These are phyloP conservation scores for Gossypium herbaceum DNA, from an alignment of 345 rosid genomes.

Conservation along the genomic window DNA sequence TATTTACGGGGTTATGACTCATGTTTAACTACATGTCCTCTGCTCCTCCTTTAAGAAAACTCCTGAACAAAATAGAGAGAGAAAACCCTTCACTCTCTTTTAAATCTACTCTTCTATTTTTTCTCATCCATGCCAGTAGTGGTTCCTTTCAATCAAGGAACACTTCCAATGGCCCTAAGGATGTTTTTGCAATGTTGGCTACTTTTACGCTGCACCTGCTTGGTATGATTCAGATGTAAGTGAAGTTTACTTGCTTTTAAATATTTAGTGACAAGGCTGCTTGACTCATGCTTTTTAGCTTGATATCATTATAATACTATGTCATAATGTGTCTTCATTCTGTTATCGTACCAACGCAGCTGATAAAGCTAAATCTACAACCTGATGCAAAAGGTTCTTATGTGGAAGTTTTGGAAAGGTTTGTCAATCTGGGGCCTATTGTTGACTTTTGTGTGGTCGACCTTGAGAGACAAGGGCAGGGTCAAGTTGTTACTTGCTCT, in stretches of 20 bases:
- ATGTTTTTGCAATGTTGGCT: neutral
- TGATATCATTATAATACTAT: neutral
- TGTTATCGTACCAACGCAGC: slow-evolving; percentile 37
- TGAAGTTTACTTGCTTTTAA: neutral
- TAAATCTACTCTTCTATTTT: neutral
- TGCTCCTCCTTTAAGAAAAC: neutral
- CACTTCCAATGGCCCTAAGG: neutral
- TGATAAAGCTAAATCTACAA: slow-evolving; percentile 72
- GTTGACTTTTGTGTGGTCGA: slow-evolving; percentile 91
- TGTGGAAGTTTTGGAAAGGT: slow-evolving; percentile 79
- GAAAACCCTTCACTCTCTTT: neutral
- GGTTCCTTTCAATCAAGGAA: neutral
- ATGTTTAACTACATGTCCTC: neutral
- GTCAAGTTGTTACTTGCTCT: slow-evolving; percentile 96
- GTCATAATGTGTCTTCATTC: neutral
- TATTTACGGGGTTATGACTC: slow-evolving; percentile 2
- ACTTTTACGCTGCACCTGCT: neutral
- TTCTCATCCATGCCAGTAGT: neutral
- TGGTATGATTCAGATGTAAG: neutral
- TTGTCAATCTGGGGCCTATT: slow-evolving; percentile 93
- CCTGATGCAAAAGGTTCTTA: slow-evolving; percentile 91
- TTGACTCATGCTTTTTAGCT: neutral
- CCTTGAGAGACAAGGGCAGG: slow-evolving; percentile 98
- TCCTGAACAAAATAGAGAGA: neutral
- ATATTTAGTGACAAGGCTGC: neutral